A percentile compares a stretch with the other conserved stretches of the same genome.
Conservation (phyloP, 2,329 filamentous ascomycete genomes). For the Beauveria brongniartii region DNA sequence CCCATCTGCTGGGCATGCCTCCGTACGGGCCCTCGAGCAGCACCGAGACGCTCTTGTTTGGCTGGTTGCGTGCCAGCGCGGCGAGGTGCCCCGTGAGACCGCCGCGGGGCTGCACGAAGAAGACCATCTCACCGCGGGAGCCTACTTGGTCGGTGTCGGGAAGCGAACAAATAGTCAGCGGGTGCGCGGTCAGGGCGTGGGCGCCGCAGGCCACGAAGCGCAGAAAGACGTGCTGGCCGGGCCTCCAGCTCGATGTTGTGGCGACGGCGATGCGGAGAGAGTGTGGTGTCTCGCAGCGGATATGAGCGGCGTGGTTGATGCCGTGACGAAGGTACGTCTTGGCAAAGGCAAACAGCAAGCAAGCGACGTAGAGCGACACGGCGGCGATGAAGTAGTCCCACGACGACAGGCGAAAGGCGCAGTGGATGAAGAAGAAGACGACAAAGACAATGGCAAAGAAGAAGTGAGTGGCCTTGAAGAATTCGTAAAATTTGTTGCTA, state of each 20-base stretch:
- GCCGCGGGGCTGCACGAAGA: conserved; percentile 41
- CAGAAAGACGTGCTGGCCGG: conserved; percentile 48
- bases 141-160: conserved; percentile 23
- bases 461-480: conserved; percentile 52
- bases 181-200: conserved; percentile 39
- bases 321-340: conserved; percentile 44
- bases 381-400: conserved; percentile 56
- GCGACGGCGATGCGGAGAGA: conserved; percentile 34
- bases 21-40: conserved; percentile 53
- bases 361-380: conserved; percentile 25
- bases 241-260: conserved; percentile 36
- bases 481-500: conserved; percentile 49
- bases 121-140: conserved; percentile 34
- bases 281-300: conserved; percentile 30
- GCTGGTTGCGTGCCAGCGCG: conserved; percentile 26
- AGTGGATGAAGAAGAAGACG: conserved; percentile 54
- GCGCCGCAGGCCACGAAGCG: conserved; percentile 39
- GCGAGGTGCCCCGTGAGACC: conserved; percentile 43
- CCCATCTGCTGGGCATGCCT: conserved; percentile 32
- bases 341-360: conserved; percentile 37
- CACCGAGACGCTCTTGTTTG: conserved; percentile 32
- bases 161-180: conserved; percentile 47
- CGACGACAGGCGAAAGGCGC: conserved; percentile 44
- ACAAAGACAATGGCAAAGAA: conserved; percentile 45
- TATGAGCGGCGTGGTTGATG: conserved; percentile 31